phyloP scores from a whole-genome alignment of 164 flowering plant genomes.

The Liquidambar formosana region DNA sequence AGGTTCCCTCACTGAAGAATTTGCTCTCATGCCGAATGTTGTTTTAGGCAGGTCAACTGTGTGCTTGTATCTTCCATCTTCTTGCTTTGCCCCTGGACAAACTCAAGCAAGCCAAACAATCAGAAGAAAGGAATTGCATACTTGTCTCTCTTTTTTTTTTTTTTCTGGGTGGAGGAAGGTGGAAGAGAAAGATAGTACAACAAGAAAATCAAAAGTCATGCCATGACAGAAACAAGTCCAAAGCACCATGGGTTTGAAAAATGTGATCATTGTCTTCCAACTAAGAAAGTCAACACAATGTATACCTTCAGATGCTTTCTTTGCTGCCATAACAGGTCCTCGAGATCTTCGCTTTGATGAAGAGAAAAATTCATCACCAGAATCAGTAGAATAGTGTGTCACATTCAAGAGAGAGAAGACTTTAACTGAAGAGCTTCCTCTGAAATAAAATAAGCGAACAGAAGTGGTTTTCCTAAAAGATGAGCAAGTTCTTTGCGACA shows the following conservation, averaged over 20 bases:
- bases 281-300: background rate
- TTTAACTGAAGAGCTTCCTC: constrained; percentile 37
- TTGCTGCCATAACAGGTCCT: constrained; percentile 88
- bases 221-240: background rate
- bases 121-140: background rate
- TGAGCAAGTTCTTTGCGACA: constrained; percentile 49
- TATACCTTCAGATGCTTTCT: constrained; percentile 71
- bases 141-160: background rate
- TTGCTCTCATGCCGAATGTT: constrained; percentile 88
- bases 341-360: constrained; percentile 71
- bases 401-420: constrained; percentile 30
- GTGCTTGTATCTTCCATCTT: constrained; percentile 86
- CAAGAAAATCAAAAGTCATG: background rate
- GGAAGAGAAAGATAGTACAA: background rate
- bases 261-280: background rate
- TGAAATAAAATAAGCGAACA: constrained; percentile 26
- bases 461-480: constrained; percentile 43
- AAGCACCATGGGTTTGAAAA: background rate
- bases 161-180: no score
- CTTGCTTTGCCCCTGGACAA: constrained; percentile 69
- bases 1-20: constrained; percentile 84
- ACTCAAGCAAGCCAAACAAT: constrained; percentile 17
- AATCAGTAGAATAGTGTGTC: constrained; percentile 31
- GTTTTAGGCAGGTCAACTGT: constrained; percentile 95
- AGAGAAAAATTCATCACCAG: constrained; percentile 30